Base-by-base conservation (phyloP, 2,329 filamentous ascomycete genomes). In the Epichloe hybrida region DNA sequence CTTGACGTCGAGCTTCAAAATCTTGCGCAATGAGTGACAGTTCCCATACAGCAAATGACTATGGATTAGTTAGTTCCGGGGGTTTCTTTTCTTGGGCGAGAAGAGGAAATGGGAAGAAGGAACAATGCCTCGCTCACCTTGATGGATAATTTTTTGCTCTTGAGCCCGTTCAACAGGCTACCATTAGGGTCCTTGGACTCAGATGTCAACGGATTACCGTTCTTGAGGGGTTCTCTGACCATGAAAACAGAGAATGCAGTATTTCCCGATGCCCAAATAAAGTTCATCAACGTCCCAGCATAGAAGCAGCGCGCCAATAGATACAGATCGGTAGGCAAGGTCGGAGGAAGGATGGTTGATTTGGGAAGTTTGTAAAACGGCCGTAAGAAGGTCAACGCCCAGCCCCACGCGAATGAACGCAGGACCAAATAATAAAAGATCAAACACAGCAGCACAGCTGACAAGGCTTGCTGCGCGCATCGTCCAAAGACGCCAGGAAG, bases 121-220 rank as follows among this genome's bases (percentile, higher is more conserved):
- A 36, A 12, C 5, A 37, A 7, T n/a, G 13, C 17, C 17, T 15
- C 8, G 63, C 73, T 59, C 68, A 85, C 84, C 67, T 80, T 83
- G 53, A 87, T 81, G 9, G 86, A 74, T 8, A 87, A 74, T 65
- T 91, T 93, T 69, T 89, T 93, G 56, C 84, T 84, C 63, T 83
- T 90, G 44, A 97, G 66, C 0, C 91, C 91, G 51, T 83, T 88
- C 46, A 97, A 66, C 31, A 97, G 73, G 62, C 87, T 95, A 37
- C 88, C 89, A 61, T 95, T 97, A 1, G 91, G 88, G 65, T 96
- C 90, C 62, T 87, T 93, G 15, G 88, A 87, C 57, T 91, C 86
- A 17, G 79, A 77, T 0, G 88, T 95, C 51, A 97, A 76, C 4
- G 90, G 89, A 59, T 83, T 79, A n/a, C 78, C 83, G 57, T 86